phyloP scores from a whole-genome alignment of 164 flowering plant genomes.

The Platanus orientalis region DNA sequence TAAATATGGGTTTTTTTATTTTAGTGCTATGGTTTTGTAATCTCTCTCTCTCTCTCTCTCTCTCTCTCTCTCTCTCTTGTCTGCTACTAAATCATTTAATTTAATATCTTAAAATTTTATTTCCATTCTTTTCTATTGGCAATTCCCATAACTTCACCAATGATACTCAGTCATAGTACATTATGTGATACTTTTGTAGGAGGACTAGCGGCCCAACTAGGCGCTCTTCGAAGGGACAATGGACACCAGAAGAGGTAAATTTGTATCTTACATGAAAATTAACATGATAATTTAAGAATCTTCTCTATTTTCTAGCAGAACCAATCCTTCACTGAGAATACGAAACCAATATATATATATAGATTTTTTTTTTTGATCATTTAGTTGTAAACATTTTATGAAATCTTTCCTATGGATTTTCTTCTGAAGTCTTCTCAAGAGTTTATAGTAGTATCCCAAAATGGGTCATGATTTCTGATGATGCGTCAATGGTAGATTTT shows the following conservation, averaged over 20 bases:
- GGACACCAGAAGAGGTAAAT: constrained; percentile 92
- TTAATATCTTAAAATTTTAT: not conserved
- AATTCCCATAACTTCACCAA: not conserved
- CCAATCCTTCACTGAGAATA: no score
- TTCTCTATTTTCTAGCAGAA: no score
- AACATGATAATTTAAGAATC: not conserved
- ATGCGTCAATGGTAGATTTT: no score
- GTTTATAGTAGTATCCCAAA: no score
- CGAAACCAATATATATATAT: no score
- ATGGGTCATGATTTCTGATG: no score
- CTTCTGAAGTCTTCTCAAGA: no score
- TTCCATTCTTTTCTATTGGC: not conserved
- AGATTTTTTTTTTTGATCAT: no score
- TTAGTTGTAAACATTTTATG: no score
- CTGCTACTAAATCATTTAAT: not conserved
- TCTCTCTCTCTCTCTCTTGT: not conserved
- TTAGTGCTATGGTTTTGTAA: no score
- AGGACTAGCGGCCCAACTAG: constrained; percentile 97
- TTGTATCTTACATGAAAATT: not conserved
- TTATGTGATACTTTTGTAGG: constrained; percentile 36
- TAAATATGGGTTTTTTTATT: no score
- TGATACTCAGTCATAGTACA: not conserved
- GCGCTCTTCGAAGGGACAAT: constrained; percentile 95
- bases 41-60: not conserved
- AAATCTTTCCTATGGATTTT: no score